A percentile compares a stretch with the other conserved stretches of the same genome.
phyloP scores from a whole-genome alignment of 2,329 filamentous ascomycete species.

The Alternaria brassicae region DNA sequence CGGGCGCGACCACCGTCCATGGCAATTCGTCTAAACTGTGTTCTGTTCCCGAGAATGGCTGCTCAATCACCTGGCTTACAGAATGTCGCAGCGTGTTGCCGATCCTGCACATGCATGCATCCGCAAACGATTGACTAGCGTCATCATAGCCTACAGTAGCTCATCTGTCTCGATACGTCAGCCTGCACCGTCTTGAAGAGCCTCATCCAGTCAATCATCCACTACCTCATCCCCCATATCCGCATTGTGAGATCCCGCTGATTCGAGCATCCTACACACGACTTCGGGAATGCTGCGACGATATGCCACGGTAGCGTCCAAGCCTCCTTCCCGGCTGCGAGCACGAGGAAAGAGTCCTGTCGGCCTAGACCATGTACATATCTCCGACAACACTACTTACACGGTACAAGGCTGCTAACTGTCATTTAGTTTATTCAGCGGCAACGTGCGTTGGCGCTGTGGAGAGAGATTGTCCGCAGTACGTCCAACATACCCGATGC shows the following conservation, averaged over 20 bases:
- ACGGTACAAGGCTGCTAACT: conserved; percentile 12
- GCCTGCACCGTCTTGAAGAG: background rate
- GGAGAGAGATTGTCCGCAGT: conserved; percentile 57
- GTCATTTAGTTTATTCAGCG: conserved; percentile 58
- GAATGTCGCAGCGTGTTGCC: background rate
- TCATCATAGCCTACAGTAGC: background rate
- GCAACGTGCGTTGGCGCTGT: conserved; percentile 55
- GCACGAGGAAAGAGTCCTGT: conserved; percentile 42
- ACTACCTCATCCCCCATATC: background rate
- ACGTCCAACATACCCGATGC: conserved; percentile 43
- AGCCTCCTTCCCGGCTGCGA: conserved; percentile 38
- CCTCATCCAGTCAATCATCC: conserved; percentile 1
- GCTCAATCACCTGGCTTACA: too few relatives aligned
- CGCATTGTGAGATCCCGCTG: background rate
- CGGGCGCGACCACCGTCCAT: too few relatives aligned
- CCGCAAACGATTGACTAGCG: background rate
- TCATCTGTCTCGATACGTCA: background rate
- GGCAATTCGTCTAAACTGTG: too few relatives aligned
- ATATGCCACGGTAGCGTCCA: conserved; percentile 45
- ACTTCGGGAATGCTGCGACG: conserved; percentile 36
- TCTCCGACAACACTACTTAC: background rate
- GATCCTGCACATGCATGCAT: background rate
- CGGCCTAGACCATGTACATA: conserved; percentile 43
- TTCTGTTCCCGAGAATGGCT: too few relatives aligned
- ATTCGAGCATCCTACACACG: background rate